A percentile compares a stretch with the other conserved stretches of the same genome.
These are phyloP conservation scores for Pseudovirgaria hyperparasitica DNA, from an alignment of 2,329 filamentous ascomycete species.

Conservation along the genomic window DNA sequence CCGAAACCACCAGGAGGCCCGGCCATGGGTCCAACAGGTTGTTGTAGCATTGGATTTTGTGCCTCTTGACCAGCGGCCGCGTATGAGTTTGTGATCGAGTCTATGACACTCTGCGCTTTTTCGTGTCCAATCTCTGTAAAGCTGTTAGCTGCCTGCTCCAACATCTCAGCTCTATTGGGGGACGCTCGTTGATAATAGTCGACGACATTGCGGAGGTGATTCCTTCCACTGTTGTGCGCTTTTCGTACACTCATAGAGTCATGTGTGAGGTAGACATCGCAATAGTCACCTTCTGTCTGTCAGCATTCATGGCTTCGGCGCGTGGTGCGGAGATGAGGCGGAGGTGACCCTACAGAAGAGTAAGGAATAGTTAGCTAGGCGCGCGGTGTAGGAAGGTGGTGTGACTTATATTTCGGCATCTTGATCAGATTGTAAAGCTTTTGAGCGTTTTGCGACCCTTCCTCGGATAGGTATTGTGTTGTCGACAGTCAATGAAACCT, in stretches of 20 bases:
- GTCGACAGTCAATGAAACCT: no score
- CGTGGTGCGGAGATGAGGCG: slow-evolving; percentile 5
- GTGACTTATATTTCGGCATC: slow-evolving; percentile 76
- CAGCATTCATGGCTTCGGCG: slow-evolving; percentile 4
- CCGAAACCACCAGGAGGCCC: slow-evolving; percentile 21
- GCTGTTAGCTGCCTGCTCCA: neutral
- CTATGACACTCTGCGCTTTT: slow-evolving; percentile 96
- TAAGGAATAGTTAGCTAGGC: slow-evolving; percentile 22
- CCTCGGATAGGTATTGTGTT: no score
- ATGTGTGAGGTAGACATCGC: slow-evolving; percentile 99
- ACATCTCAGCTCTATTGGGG: neutral
- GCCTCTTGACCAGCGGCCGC: slow-evolving; percentile 82
- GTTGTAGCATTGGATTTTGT: slow-evolving; percentile 65
- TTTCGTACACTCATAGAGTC: slow-evolving; percentile 99
- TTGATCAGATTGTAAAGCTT: slow-evolving; percentile 7
- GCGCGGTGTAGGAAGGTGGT: slow-evolving; percentile 5
- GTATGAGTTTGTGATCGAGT: slow-evolving; percentile 93
- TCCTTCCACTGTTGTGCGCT: slow-evolving; percentile 91
- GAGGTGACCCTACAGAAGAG: slow-evolving; percentile 52
- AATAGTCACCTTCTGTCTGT: slow-evolving; percentile 62
- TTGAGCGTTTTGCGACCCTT: no score
- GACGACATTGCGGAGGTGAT: slow-evolving; percentile 93
- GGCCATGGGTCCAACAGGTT: slow-evolving; percentile 37
- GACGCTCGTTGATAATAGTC: slow-evolving; percentile 89
- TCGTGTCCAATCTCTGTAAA: slow-evolving; percentile 84